These are phyloP conservation scores for Huntiella moniliformis DNA, from an alignment of 2,329 filamentous ascomycete species.

Conservation along the genomic window DNA sequence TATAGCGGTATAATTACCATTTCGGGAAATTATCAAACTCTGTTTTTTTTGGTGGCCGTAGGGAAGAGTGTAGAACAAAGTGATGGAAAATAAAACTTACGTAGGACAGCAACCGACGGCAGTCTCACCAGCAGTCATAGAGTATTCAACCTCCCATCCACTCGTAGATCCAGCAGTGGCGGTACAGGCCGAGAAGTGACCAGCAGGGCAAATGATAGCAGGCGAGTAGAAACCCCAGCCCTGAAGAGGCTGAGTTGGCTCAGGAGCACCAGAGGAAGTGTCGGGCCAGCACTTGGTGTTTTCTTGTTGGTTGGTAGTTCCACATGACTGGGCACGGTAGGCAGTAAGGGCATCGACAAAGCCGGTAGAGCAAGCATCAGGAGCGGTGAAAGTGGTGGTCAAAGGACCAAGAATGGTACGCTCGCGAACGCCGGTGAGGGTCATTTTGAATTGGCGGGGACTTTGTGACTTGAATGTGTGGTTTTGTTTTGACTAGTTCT, in stretches of 20 bases:
- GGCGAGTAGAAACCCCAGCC: slow-evolving; percentile 22
- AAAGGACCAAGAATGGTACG: slow-evolving; percentile 13
- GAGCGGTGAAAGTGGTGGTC: slow-evolving; percentile 13
- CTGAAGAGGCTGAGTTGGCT: slow-evolving; percentile 13
- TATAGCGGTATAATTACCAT: no score
- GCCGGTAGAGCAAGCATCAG: slow-evolving; percentile 10
- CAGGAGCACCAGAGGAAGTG: slow-evolving; percentile 6
- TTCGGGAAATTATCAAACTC: no score
- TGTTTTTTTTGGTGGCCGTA: no score
- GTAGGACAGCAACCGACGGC: slow-evolving; percentile 19
- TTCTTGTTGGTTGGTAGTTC: slow-evolving; percentile 8
- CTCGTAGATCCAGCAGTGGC: slow-evolving; percentile 15
- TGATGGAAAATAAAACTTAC: slow-evolving; percentile 13
- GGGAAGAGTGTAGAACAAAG: no score
- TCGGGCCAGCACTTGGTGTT: slow-evolving; percentile 10
- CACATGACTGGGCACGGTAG: slow-evolving; percentile 8
- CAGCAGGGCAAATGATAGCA: slow-evolving; percentile 18
- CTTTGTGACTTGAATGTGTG: neutral
- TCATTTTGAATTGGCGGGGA: slow-evolving; percentile 6
- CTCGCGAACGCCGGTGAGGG: slow-evolving; percentile 7
- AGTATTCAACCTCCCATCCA: slow-evolving; percentile 16
- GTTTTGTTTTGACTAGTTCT: neutral
- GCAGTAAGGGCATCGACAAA: slow-evolving; percentile 8
- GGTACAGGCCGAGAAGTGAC: slow-evolving; percentile 18
- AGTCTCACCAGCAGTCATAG: slow-evolving; percentile 16